These are phyloP conservation scores for Abelmoschus esculentus DNA, from an alignment of 345 rosid genomes.

Conservation along the genomic window DNA sequence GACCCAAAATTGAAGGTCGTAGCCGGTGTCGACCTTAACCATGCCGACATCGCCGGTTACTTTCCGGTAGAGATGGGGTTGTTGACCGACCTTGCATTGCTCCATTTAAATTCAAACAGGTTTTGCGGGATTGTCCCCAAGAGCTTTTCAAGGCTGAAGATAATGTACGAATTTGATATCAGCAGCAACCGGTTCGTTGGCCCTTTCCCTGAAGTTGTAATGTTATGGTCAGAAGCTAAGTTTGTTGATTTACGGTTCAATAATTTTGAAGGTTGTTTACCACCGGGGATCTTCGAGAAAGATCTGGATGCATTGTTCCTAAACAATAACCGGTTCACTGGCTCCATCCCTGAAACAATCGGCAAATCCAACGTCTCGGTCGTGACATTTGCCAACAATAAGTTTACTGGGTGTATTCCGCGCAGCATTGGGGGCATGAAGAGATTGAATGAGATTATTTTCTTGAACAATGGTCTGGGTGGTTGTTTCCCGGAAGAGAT, in stretches of 20 bases:
- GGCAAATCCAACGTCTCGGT: slow-evolving; percentile 57
- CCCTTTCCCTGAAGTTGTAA: slow-evolving; percentile 41
- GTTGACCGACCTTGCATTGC: slow-evolving; percentile 47
- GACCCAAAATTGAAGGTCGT: slow-evolving; percentile 45
- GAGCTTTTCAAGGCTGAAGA: slow-evolving; percentile 36
- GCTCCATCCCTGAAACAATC: slow-evolving; percentile 49
- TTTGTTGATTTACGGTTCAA: slow-evolving; percentile 63
- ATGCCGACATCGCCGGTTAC: slow-evolving; percentile 75
- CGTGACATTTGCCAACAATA: slow-evolving; percentile 60
- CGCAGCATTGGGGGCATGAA: slow-evolving; percentile 55
- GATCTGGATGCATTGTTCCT: slow-evolving; percentile 60
- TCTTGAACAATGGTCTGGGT: slow-evolving; percentile 41
- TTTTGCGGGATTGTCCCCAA: slow-evolving; percentile 75
- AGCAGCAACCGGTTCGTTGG: slow-evolving; percentile 88
- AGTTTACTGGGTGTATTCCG: slow-evolving; percentile 66
- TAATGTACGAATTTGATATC: slow-evolving; percentile 71
- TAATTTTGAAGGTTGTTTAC: slow-evolving; percentile 65
- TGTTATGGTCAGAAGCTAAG: slow-evolving; percentile 46
- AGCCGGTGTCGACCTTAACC: slow-evolving; percentile 63
- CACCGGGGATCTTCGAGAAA: slow-evolving; percentile 40
- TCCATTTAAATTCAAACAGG: slow-evolving; percentile 69
- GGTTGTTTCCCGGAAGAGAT: slow-evolving; percentile 78
- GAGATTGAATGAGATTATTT: slow-evolving; percentile 52
- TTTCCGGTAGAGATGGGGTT: slow-evolving; percentile 64
- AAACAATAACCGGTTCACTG: slow-evolving; percentile 68